Base-by-base conservation (phyloP, 1,284 basidiomycete species). In the Cystobasidiaceae sp. region DNA sequence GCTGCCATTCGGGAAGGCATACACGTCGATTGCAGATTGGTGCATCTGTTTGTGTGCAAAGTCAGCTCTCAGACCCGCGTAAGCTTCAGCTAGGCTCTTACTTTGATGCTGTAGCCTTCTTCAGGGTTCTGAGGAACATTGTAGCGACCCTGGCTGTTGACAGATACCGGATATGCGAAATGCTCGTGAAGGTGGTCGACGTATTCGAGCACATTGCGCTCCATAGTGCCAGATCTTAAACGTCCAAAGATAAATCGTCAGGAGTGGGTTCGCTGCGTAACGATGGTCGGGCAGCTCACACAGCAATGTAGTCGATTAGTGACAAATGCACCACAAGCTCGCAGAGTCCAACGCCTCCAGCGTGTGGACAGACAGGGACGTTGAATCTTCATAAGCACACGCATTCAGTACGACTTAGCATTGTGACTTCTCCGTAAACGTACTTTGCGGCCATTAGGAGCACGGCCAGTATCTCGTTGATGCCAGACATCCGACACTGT, bases 371-470 rank as follows among this genome's bases (percentile, higher is more conserved):
- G 7, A 97, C 91, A 0, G 88, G 85, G 11, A 93, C 82, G 52
- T 88, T 88, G 72, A 88, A 89, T 74, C 86, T 88, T 70, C 7
- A n/a, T 3, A 43, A 15, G 27, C 9, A 17, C 21, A 50, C 4
- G 34, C 13, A n/a, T 17, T 23, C 27, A 44, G 2, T 15, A 44
- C 13, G 19, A 23, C 21, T 19, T 23, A 55, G 19, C 43, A 41
- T 72, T 28, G 71, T 68, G 58, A 70, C 70, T 55, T 67, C 67
- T 43, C 68, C 21, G 21, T 21, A 45, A 19, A 33, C 61, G 8
- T n/a, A 86, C 86, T 96, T 96, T 68, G 91, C 87, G 11, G 90
- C 86, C 90, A 97, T 93, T 67, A 97, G 82, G 67, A 97, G 80
- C n/a, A 97, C 90, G 65, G 86, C 87, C 55, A 97, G 80, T 28